A percentile compares a stretch with the other conserved stretches of the same genome.
phyloP scores from a whole-genome alignment of 2,329 filamentous ascomycete species.

The Fusarium sp. region DNA sequence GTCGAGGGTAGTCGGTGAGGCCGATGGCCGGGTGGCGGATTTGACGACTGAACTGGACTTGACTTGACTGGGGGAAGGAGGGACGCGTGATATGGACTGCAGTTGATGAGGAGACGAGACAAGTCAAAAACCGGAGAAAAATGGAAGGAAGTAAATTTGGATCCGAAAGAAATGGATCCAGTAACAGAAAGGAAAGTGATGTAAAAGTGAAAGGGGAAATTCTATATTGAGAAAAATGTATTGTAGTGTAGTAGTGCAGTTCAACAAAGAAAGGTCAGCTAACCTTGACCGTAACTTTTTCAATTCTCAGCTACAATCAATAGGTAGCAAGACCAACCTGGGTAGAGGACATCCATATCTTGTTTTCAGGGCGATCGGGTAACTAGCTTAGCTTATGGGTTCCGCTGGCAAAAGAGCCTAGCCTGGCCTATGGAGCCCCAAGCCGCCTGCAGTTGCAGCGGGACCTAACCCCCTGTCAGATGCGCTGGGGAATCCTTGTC shows the following conservation, averaged over 20 bases:
- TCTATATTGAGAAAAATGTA: slow-evolving; percentile 31
- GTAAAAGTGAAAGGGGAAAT: neutral
- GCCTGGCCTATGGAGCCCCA: neutral
- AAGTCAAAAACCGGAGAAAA: neutral
- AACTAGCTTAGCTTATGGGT: slow-evolving; percentile 1
- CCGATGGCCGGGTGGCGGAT: slow-evolving; percentile 35
- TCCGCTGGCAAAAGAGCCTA: neutral
- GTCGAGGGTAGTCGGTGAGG: slow-evolving; percentile 33
- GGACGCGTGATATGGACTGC: slow-evolving; percentile 20
- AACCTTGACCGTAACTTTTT: slow-evolving; percentile 35
- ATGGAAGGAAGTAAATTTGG: slow-evolving; percentile 14
- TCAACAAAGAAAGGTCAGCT: neutral
- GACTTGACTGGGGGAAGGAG: slow-evolving; percentile 1
- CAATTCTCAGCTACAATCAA: neutral
- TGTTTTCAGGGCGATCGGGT: slow-evolving; percentile 30
- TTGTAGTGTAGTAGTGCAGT: neutral
- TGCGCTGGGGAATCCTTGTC: slow-evolving; percentile 47
- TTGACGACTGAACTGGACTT: slow-evolving; percentile 11
- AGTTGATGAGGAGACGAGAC: slow-evolving; percentile 21
- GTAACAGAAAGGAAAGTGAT: slow-evolving; percentile 10
- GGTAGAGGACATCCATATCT: slow-evolving; percentile 1
- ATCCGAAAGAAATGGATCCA: slow-evolving; percentile 19
- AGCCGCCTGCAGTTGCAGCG: neutral
- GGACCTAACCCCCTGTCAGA: neutral
- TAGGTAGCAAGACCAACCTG: neutral